phyloP scores from a whole-genome alignment of 2,329 filamentous ascomycete species.

The Exophiala calicioides region DNA sequence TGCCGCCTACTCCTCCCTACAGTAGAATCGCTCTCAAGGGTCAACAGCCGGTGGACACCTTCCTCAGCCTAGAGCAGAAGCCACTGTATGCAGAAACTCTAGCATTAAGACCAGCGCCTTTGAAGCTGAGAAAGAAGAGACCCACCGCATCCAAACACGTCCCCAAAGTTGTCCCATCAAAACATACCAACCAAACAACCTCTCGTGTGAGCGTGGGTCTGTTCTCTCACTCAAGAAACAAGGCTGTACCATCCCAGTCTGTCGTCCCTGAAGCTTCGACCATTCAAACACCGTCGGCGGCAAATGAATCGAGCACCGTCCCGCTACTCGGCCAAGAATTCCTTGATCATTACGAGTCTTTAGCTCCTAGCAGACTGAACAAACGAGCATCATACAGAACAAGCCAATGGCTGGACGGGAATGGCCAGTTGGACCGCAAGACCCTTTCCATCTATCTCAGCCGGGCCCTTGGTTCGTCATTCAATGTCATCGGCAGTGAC shows the following conservation, averaged over 20 bases:
- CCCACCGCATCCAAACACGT: conserved; percentile 2
- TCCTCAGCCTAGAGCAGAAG: neutral
- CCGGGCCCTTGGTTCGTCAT: conserved; percentile 16
- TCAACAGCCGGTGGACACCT: conserved; percentile 2
- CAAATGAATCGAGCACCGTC: no score
- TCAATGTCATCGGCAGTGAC: conserved; percentile 12
- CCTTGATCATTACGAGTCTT: no score
- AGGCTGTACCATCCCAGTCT: no score
- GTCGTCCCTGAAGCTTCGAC: no score
- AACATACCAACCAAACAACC: no score
- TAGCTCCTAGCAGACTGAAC: no score
- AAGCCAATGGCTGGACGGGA: conserved; percentile 13
- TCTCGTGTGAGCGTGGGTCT: no score
- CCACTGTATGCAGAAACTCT: conserved; percentile 1
- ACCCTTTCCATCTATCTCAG: conserved; percentile 19
- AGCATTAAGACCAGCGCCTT: conserved; percentile 11
- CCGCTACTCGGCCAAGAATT: no score
- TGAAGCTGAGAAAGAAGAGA: conserved; percentile 19
- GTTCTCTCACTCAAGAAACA: no score
- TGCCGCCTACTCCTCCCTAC: conserved; percentile 20
- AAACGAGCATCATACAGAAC: conserved; percentile 11
- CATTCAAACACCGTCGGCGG: no score
- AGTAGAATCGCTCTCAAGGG: conserved; percentile 10
- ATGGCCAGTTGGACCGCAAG: conserved; percentile 19
- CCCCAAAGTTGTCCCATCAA: no score